Percentiles rank a stretch among this genome's conserved stretches.
phyloP scores from a whole-genome alignment of 768 basidiomycete species.

The Tremella fuciformis region DNA sequence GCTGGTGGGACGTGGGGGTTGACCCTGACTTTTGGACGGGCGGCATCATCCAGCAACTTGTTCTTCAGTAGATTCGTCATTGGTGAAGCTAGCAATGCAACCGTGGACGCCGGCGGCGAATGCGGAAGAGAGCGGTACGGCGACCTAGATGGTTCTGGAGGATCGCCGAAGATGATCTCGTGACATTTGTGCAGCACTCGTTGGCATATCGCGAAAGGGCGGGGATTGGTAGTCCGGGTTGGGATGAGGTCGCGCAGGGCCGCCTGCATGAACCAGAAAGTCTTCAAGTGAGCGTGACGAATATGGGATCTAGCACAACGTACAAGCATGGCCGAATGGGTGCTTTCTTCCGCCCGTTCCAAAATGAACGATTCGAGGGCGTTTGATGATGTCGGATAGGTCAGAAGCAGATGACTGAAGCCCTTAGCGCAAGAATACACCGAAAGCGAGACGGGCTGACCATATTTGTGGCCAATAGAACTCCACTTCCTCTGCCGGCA shows the following conservation, averaged over 20 bases:
- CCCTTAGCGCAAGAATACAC: background rate
- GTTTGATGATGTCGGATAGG: constrained; percentile 82
- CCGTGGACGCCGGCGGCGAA: constrained; percentile 54
- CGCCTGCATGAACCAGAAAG: constrained; percentile 98
- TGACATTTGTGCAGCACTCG: constrained; percentile 86
- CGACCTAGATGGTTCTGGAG: constrained; percentile 63
- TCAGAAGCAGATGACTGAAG: constrained; percentile 84
- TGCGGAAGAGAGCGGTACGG: constrained; percentile 65
- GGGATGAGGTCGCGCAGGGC: constrained; percentile 74
- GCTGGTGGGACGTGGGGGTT: constrained; percentile 71
- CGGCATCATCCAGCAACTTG: background rate
- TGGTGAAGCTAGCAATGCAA: constrained; percentile 6
- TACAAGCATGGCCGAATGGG: constrained; percentile 92
- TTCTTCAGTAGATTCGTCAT: background rate
- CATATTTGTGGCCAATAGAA: constrained; percentile 58
- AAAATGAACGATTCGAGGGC: constrained; percentile 93
- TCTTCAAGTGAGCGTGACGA: constrained; percentile 56
- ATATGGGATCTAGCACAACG: constrained; percentile 45
- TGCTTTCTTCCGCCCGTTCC: constrained; percentile 80
- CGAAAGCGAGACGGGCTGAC: constrained; percentile 31
- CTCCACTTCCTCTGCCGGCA: constrained; percentile 55
- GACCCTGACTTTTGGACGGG: constrained; percentile 60
- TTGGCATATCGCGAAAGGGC: constrained; percentile 85
- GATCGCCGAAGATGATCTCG: constrained; percentile 91
- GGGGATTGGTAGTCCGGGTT: constrained; percentile 60